These are phyloP conservation scores for Fusarium guadeloupense DNA, from an alignment of 2,329 filamentous ascomycete species.

Conservation along the genomic window DNA sequence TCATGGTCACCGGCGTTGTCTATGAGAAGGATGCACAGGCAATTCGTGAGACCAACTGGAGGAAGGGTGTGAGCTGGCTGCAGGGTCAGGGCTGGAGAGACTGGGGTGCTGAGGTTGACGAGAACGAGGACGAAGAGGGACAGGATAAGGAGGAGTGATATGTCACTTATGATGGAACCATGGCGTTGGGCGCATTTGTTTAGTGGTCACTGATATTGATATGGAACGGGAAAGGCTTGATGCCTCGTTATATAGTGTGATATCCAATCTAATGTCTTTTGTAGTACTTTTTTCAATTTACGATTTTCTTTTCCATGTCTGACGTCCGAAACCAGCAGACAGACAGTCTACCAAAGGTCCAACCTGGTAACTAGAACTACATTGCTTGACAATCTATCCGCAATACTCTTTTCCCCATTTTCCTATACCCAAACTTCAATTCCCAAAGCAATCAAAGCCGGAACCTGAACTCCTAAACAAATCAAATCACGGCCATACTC, in stretches of 20 bases:
- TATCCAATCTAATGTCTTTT: conserved; percentile 28
- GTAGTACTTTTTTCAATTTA: conserved; percentile 16
- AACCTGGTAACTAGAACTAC: too few species aligned
- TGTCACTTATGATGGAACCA: conserved; percentile 33
- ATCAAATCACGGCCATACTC: too few species aligned
- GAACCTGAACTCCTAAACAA: too few species aligned
- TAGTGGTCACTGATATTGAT: conserved; percentile 1
- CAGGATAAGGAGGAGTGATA: conserved; percentile 45
- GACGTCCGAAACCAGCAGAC: too few species aligned
- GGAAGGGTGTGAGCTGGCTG: conserved; percentile 78
- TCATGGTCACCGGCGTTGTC: conserved; percentile 80
- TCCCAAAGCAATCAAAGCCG: too few species aligned
- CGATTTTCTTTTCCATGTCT: too few species aligned
- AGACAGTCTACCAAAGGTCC: too few species aligned
- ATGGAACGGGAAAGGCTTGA: conserved; percentile 12
- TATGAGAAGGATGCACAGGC: conserved; percentile 77
- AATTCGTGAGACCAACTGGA: conserved; percentile 71
- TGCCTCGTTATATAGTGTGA: conserved; percentile 19
- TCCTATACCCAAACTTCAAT: neutral
- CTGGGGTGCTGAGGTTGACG: conserved; percentile 64
- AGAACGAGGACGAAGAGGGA: conserved; percentile 53
- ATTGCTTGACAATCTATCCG: too few species aligned
- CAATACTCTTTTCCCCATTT: neutral
- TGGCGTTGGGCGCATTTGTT: conserved; percentile 34
- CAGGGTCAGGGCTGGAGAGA: conserved; percentile 81